Conservation (phyloP, 345 rosid genomes). For the Euphorbia pulcherrima region DNA sequence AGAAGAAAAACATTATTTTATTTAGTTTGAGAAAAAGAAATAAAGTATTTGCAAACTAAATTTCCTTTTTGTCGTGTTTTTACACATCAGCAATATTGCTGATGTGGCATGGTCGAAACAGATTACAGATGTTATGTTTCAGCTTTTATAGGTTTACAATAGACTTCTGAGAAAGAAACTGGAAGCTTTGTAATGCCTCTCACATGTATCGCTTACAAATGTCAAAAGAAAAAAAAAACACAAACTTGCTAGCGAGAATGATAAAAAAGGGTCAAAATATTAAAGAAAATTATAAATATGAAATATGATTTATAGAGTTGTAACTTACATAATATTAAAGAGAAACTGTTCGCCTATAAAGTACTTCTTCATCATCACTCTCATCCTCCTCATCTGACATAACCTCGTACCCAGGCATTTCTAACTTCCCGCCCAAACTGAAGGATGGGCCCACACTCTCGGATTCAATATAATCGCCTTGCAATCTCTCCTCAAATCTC, state of each 20-base stretch:
- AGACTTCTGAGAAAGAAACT: too few species aligned
- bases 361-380: slow-evolving; percentile 57
- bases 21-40: too few species aligned
- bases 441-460: slow-evolving; percentile 65
- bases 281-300: not conserved
- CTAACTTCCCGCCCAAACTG: slow-evolving; percentile 73
- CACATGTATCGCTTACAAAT: too few species aligned
- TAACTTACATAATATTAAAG: slow-evolving; percentile 8
- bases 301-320: slow-evolving; percentile 1
- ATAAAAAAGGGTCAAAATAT: not conserved
- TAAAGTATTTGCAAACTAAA: too few species aligned
- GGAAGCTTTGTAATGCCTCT: too few species aligned
- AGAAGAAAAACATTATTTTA: too few species aligned
- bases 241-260: not conserved
- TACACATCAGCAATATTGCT: too few species aligned
- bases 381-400: slow-evolving; percentile 76
- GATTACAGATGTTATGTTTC: too few species aligned
- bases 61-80: too few species aligned
- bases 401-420: slow-evolving; percentile 57
- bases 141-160: too few species aligned
- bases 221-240: not conserved
- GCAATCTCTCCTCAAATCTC: slow-evolving; percentile 82
- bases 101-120: too few species aligned
- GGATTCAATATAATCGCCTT: slow-evolving; percentile 63
- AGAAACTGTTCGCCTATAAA: slow-evolving; percentile 30